Base-by-base conservation (phyloP, 2,329 filamentous ascomycete species). In the Phialophora tarda region DNA sequence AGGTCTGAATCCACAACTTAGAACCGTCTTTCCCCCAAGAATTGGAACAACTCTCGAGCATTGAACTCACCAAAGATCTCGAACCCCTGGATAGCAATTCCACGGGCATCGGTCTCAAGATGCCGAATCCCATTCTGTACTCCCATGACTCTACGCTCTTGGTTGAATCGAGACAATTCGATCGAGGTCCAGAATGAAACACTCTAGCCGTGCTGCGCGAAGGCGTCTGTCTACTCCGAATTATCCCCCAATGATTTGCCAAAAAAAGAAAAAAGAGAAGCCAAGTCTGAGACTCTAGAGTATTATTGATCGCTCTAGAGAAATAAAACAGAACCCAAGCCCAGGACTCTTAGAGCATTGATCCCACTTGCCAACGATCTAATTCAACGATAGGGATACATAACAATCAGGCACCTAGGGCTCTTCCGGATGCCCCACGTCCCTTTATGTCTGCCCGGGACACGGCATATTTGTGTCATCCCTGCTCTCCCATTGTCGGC, bases 321-420 rank as follows among this genome's bases (percentile, higher is more conserved):
- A 30, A 30, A 30, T 4, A 7, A 7, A 30, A 30, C 8, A 7
- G 28, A 30, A 30, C 5, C 28, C 6, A 30, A 30, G 28, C 8
- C 28, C 28, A 7, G 8, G 28, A 30, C 28, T 47, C 41, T 47
- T 47, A 47, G 75, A 1, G 79, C 79, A 3, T 80, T 72, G 5
- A 80, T 74, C 60, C 75, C 78, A 24, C 77, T 77, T 8, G 79
- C 71, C 71, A 41, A 74, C 70, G 44, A 74, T 71, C 32, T 73
- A 53, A 44, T n/a, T n/a, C n/a, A n/a, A 72, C 67, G 38, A 72
- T 71, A 12, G 32, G 32, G 32, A 34, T 34, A 12, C 28, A 30
- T 30, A 8, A 30, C 28, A n/a, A 30, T 28, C 30, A 10, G 30
- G 7, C 30, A 10, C 8, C 7, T 30, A 28, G 4, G 28, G 4